Conservation (phyloP, 768 basidiomycete species). For the Inosperma sp. region DNA sequence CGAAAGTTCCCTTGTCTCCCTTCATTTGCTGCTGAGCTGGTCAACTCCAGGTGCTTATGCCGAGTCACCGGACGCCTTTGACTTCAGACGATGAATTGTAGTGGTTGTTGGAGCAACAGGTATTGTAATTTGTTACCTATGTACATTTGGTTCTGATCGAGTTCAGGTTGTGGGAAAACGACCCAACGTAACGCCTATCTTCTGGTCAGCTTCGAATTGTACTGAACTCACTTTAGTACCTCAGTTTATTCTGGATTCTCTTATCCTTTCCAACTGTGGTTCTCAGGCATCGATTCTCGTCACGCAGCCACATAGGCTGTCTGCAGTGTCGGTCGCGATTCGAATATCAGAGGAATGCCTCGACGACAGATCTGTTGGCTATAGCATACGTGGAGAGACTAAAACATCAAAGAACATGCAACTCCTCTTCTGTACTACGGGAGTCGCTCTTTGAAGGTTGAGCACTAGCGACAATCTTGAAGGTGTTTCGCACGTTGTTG, state of each 20-base stretch:
- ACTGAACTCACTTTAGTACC: slow-evolving; percentile 51
- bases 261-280: slow-evolving; percentile 59
- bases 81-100: slow-evolving; percentile 62
- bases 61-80: no score
- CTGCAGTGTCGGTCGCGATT: slow-evolving; percentile 83
- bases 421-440: slow-evolving; percentile 88
- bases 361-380: slow-evolving; percentile 78
- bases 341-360: slow-evolving; percentile 80
- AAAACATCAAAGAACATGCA: slow-evolving; percentile 64
- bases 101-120: slow-evolving; percentile 91
- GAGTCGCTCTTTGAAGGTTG: slow-evolving; percentile 77
- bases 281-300: slow-evolving; percentile 70
- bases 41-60: no score
- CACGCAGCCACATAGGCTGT: slow-evolving; percentile 86
- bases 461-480: slow-evolving; percentile 67
- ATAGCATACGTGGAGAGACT: slow-evolving; percentile 84
- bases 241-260: slow-evolving; percentile 83
- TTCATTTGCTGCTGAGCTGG: no score
- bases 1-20: no score
- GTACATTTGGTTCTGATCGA: background rate
- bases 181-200: slow-evolving; percentile 57
- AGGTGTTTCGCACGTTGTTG: slow-evolving; percentile 76
- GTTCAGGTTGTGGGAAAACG: slow-evolving; percentile 80
- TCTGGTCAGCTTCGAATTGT: background rate
- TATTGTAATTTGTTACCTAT: slow-evolving; percentile 19